A percentile compares a stretch with the other conserved stretches of the same genome.
phyloP scores from a whole-genome alignment of 106 monocot species.

The Alisma plantagoaquatica region DNA sequence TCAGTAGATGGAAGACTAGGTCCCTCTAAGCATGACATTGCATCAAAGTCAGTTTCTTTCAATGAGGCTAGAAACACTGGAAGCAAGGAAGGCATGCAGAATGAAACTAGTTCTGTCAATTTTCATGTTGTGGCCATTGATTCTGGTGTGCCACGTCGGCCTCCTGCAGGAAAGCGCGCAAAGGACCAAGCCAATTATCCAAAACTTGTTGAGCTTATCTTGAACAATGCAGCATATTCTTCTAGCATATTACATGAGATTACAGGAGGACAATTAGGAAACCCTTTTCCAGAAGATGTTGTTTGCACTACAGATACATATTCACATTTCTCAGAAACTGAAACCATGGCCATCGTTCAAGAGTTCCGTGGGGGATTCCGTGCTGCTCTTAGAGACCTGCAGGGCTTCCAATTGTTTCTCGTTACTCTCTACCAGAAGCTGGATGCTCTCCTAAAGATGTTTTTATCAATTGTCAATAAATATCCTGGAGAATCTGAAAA shows the following conservation, averaged over 20 bases:
- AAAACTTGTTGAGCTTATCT: constrained; percentile 73
- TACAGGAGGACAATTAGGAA: constrained; percentile 65
- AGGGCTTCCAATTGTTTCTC: constrained; percentile 76
- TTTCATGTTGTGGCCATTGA: constrained; percentile 76
- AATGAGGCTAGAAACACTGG: not conserved
- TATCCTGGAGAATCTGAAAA: constrained; percentile 49
- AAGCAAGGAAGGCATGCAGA: constrained; percentile 2
- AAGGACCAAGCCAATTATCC: constrained; percentile 80
- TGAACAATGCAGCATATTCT: constrained; percentile 59
- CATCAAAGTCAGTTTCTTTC: constrained; percentile 12
- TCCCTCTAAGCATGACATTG: constrained; percentile 7
- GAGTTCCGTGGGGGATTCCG: constrained; percentile 83
- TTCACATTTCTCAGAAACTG: constrained; percentile 22
- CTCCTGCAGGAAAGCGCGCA: constrained; percentile 71
- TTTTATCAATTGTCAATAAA: constrained; percentile 52
- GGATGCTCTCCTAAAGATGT: constrained; percentile 57
- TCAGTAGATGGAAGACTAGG: constrained; percentile 27
- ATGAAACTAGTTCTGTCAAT: constrained; percentile 14
- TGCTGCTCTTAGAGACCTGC: constrained; percentile 63
- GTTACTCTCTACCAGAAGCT: constrained; percentile 76
- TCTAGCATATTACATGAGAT: constrained; percentile 65
- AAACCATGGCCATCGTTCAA: constrained; percentile 35
- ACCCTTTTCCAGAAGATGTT: constrained; percentile 29
- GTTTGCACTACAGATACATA: constrained; percentile 9
- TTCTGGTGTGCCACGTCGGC: constrained; percentile 79